A percentile compares a stretch with the other conserved stretches of the same genome.
Evolutionary conservation across 2,329 filamentous ascomycete species (phyloP).

Genomic region (Penicillium verrucosum): DNA sequence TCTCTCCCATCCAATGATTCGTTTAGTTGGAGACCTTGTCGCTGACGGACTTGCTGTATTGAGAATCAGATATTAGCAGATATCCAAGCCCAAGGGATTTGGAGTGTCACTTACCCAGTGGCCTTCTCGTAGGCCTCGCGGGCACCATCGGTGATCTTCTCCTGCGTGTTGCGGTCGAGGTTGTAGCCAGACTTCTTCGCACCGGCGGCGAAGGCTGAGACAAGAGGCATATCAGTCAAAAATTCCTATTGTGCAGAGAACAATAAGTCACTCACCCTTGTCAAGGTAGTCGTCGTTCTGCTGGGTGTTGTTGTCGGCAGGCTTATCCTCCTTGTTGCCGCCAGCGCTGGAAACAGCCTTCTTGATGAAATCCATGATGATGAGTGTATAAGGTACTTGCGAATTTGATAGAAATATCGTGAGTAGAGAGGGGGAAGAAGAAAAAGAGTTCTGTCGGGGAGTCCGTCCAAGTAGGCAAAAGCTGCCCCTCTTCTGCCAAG

Average conservation of each 20-base stretch:
- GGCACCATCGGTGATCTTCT: conserved; percentile 7
- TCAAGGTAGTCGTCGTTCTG: conserved; percentile 5
- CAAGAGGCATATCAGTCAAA: neutral
- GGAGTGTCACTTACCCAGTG: neutral
- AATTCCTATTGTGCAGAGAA: too few species aligned
- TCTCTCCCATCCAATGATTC: neutral
- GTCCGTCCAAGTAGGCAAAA: neutral
- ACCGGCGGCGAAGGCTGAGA: neutral
- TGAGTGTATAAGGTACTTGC: neutral
- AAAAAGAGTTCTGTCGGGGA: neutral
- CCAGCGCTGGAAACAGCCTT: neutral
- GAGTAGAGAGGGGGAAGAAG: neutral
- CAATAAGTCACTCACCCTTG: neutral
- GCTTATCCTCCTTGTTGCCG: neutral
- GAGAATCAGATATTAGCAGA: neutral
- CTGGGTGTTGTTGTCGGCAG: neutral
- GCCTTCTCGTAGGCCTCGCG: conserved; percentile 2
- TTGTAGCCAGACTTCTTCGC: conserved; percentile 4
- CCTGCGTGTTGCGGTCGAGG: neutral
- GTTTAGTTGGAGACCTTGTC: conserved; percentile 5
- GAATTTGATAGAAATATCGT: neutral
- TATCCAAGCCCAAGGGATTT: neutral
- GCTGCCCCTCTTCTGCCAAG: conserved; percentile 3
- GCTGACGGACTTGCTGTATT: neutral
- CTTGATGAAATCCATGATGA: conserved; percentile 7